A percentile compares a stretch with the other conserved stretches of the same genome.
Conservation (phyloP, 768 basidiomycete genomes). For the Russula dissimulans region DNA sequence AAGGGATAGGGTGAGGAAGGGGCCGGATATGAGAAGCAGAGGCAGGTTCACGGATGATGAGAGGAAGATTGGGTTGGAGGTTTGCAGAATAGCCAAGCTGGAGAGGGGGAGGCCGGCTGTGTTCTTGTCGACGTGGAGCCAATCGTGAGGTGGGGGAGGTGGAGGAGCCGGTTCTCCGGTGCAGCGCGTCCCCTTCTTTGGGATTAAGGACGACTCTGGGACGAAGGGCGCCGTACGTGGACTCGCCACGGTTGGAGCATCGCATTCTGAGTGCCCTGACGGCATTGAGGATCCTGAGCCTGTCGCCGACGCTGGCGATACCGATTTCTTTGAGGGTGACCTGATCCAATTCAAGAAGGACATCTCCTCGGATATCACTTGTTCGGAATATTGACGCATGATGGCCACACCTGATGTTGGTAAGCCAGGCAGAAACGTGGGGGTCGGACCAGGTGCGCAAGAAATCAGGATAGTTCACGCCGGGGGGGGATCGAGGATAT, state of each 20-base stretch:
- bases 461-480: conserved; percentile 51
- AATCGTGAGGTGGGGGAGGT: conserved; percentile 20
- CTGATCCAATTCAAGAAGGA: conserved; percentile 88
- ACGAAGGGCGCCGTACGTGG: not conserved
- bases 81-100: conserved; percentile 46
- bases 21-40: conserved; percentile 47
- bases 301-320: conserved; percentile 81
- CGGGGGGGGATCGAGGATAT: conserved; percentile 46
- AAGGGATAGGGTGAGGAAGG: conserved; percentile 36
- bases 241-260: conserved; percentile 28
- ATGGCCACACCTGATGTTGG: conserved; percentile 61
- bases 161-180: conserved; percentile 17
- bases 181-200: conserved; percentile 17
- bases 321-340: conserved; percentile 84
- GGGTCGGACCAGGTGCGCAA: conserved; percentile 63
- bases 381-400: conserved; percentile 62
- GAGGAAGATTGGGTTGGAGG: conserved; percentile 56
- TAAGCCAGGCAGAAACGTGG: conserved; percentile 71
- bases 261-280: conserved; percentile 69
- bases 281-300: conserved; percentile 77
- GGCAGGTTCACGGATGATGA: conserved; percentile 53
- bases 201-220: conserved; percentile 8
- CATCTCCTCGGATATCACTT: conserved; percentile 88
- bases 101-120: conserved; percentile 71
- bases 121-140: conserved; percentile 34